These are phyloP conservation scores for Chalciporus chontae DNA, from an alignment of 768 basidiomycete genomes.

Conservation along the genomic window DNA sequence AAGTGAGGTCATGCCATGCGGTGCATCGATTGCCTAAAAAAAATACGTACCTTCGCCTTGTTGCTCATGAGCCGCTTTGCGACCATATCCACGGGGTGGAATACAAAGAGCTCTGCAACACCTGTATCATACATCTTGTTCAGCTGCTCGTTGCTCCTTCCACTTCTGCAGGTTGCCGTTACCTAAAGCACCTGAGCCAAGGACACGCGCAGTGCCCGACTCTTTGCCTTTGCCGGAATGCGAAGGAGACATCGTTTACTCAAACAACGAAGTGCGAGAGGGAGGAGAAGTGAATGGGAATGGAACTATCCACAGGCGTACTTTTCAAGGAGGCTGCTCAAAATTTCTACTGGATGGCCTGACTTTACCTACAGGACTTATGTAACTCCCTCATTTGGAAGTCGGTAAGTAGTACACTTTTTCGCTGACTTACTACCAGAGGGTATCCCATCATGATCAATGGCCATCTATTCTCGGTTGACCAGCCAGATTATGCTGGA, in stretches of 20 bases:
- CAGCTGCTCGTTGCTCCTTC: not conserved
- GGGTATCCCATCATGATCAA: too few species aligned
- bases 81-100: conserved; percentile 95
- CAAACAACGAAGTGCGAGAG: not conserved
- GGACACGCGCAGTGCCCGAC: conserved; percentile 83
- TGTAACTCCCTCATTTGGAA: conserved; percentile 16
- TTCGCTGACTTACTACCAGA: not conserved
- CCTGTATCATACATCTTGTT: conserved; percentile 46
- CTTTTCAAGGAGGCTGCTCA: not conserved
- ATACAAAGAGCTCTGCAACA: conserved; percentile 90
- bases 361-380: conserved; percentile 13
- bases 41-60: conserved; percentile 64
- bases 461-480: not conserved
- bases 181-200: conserved; percentile 94
- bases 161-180: not conserved
- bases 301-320: not conserved
- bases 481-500: too few species aligned
- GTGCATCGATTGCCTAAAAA: not conserved
- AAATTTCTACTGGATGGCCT: not conserved
- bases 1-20: not conserved
- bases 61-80: conserved; percentile 99
- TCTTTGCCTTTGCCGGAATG: conserved; percentile 57
- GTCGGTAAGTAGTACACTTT: too few species aligned
- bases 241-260: conserved; percentile 44
- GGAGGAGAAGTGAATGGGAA: not conserved